These are phyloP conservation scores for Fusarium scirpi DNA, from an alignment of 2,329 filamentous ascomycete genomes.

Conservation along the genomic window DNA sequence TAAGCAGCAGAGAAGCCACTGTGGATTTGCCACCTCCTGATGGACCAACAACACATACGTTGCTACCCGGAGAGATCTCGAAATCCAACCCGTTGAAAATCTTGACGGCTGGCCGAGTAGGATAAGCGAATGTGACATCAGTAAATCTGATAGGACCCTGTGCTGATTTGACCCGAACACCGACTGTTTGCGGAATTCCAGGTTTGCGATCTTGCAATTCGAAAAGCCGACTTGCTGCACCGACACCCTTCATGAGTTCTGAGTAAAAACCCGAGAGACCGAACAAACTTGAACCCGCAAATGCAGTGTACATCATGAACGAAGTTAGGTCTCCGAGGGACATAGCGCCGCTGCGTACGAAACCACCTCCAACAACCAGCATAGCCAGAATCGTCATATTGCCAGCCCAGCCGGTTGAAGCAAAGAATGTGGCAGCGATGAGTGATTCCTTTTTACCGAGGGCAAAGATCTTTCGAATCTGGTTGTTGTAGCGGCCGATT, in stretches of 20 bases:
- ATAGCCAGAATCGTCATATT: conserved; percentile 96
- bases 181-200: conserved; percentile 87
- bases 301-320: conserved; percentile 98
- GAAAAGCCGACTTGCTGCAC: conserved; percentile 94
- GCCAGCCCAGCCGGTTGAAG: conserved; percentile 86
- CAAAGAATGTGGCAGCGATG: conserved; percentile 91
- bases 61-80: conserved; percentile 90
- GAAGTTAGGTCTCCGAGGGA: conserved; percentile 92
- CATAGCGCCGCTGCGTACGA: conserved; percentile 88
- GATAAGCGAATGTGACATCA: conserved; percentile 89
- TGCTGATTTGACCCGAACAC: conserved; percentile 81
- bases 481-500: conserved; percentile 88
- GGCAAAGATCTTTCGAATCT: conserved; percentile 91
- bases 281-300: conserved; percentile 85
- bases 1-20: conserved; percentile 87
- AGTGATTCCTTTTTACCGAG: conserved; percentile 89
- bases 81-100: conserved; percentile 94
- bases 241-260: conserved; percentile 98
- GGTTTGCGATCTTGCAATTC: conserved; percentile 93
- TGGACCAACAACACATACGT: conserved; percentile 95
- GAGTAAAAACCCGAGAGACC: conserved; percentile 97
- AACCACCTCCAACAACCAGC: conserved; percentile 88
- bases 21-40: conserved; percentile 97
- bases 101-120: conserved; percentile 87
- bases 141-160: conserved; percentile 90